These are phyloP conservation scores for Knoxia roxburghii DNA, from an alignment of 257 asterid genomes.

Conservation along the genomic window DNA sequence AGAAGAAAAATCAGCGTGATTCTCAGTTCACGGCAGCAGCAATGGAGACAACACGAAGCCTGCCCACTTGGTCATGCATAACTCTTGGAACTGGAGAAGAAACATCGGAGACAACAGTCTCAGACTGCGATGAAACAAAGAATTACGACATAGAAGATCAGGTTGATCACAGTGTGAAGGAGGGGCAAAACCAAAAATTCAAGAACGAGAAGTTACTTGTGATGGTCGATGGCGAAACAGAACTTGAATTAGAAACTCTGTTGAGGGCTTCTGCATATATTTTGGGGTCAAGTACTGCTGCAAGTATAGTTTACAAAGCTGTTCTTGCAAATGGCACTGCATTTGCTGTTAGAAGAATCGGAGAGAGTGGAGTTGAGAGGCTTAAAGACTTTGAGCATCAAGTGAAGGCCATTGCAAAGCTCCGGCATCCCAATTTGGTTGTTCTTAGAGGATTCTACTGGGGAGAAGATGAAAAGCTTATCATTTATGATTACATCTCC, in stretches of 20 bases:
- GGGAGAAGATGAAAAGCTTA: conserved; percentile 92
- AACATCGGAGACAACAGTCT: conserved; percentile 46
- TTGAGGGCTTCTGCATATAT: conserved; percentile 85
- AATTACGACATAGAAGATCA: conserved; percentile 15
- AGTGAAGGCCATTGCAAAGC: conserved; percentile 60
- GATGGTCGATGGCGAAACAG: conserved; percentile 80
- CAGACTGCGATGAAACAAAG: conserved; percentile 51
- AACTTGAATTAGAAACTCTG: conserved; percentile 57
- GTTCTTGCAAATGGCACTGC: conserved; percentile 72
- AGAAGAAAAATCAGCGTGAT: conserved; percentile 31
- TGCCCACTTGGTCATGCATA: conserved; percentile 54
- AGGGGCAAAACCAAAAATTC: conserved; percentile 4
- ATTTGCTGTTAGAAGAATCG: conserved; percentile 83
- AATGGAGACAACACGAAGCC: conserved; percentile 26
- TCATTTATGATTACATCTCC: conserved; percentile 68
- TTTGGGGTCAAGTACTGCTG: conserved; percentile 62
- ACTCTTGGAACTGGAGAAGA: conserved; percentile 43
- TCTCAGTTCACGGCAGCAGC: conserved; percentile 23
- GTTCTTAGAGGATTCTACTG: conserved; percentile 71
- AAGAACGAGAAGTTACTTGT: conserved; percentile 42
- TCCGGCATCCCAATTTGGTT: conserved; percentile 68
- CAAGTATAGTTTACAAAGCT: conserved; percentile 73
- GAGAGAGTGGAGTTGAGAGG: conserved; percentile 48
- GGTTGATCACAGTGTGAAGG: conserved; percentile 10
- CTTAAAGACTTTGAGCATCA: conserved; percentile 62